Percentiles rank a stretch among this genome's conserved stretches.
These are phyloP conservation scores for Pueraria montana DNA, from an alignment of 306 rosid species.

Conservation along the genomic window DNA sequence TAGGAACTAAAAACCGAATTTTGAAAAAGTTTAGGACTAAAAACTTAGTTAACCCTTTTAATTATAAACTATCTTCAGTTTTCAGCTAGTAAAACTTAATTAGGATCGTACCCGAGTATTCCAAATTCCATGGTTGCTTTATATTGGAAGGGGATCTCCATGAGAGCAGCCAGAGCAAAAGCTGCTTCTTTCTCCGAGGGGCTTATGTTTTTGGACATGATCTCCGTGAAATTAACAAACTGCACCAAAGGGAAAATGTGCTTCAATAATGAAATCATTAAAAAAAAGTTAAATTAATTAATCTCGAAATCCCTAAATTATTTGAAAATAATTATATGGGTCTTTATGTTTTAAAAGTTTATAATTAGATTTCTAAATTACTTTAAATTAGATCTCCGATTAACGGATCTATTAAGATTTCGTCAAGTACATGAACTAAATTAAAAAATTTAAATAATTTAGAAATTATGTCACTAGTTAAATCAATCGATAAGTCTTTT, in stretches of 20 bases:
- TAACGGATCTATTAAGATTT: background rate
- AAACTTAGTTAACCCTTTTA: too few relatives aligned
- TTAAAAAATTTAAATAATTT: too few relatives aligned
- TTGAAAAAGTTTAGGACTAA: too few relatives aligned
- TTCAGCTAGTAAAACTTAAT: background rate
- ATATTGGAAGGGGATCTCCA: constrained; percentile 95
- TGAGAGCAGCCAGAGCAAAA: constrained; percentile 94
- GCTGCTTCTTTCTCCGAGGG: constrained; percentile 76
- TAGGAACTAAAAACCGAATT: too few relatives aligned
- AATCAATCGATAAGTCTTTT: too few relatives aligned
- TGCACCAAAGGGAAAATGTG: constrained; percentile 42
- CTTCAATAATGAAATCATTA: background rate
- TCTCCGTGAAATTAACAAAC: constrained; percentile 88
- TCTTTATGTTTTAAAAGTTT: background rate
- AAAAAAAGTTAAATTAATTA: background rate
- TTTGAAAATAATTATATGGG: background rate
- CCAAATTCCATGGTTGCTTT: constrained; percentile 75
- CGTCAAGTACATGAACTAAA: too few relatives aligned
- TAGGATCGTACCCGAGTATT: constrained; percentile 70
- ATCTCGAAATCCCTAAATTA: background rate
- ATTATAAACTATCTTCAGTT: background rate
- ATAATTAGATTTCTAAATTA: too few relatives aligned
- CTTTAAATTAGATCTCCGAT: background rate
- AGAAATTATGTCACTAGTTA: too few relatives aligned
- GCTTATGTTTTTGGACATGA: constrained; percentile 58